phyloP scores from a whole-genome alignment of 2,329 filamentous ascomycete species.

The Nemania sp. region DNA sequence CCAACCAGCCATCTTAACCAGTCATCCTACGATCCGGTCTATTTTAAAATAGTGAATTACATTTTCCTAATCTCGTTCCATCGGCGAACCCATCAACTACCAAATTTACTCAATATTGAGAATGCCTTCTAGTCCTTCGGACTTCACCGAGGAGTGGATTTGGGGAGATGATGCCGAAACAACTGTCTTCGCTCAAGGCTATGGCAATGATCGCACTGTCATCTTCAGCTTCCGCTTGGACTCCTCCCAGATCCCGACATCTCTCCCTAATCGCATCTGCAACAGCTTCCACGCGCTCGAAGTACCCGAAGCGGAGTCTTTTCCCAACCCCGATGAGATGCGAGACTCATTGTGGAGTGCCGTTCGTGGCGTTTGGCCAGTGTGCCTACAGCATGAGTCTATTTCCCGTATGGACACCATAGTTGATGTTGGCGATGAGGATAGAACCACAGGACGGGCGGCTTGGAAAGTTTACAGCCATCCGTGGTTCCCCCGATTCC shows the following conservation, averaged over 20 bases:
- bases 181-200: background rate
- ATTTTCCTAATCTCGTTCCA: no score
- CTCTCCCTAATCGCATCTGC: background rate
- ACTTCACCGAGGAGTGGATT: background rate
- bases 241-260: background rate
- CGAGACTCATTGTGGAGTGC: background rate
- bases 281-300: background rate
- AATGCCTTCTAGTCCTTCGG: no score
- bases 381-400: background rate
- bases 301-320: background rate
- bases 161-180: background rate
- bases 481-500: background rate
- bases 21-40: no score
- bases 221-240: background rate
- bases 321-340: background rate
- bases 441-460: background rate
- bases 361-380: background rate
- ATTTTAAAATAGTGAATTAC: no score
- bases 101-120: no score
- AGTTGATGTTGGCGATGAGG: background rate
- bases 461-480: background rate
- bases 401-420: background rate
- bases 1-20: no score
- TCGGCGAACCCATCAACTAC: no score
- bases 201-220: background rate